Evolutionary conservation across 2,329 filamentous ascomycete genomes (phyloP).

Genomic region (Metarhizium sp.): DNA sequence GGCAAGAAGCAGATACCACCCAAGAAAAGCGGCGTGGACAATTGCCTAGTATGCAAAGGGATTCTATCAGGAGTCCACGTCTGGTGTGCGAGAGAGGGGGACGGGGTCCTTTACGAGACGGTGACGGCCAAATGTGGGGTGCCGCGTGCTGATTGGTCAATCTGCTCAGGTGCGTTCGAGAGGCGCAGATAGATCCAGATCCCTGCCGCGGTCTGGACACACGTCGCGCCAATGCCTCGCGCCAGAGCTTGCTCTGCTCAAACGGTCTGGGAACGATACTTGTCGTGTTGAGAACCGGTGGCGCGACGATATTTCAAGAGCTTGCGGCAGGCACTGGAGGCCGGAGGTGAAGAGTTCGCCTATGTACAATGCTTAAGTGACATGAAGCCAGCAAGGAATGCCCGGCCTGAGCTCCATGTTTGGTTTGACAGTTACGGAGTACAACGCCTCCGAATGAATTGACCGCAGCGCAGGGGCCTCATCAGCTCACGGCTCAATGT

Average conservation of each 20-base stretch:
- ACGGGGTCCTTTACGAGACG: not conserved
- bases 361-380: no score
- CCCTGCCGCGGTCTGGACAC: slow-evolving; percentile 46
- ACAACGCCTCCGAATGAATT: no score
- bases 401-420: no score
- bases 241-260: slow-evolving; percentile 66
- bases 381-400: no score
- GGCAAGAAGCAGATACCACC: not conserved
- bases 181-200: not conserved
- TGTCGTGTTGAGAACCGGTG: slow-evolving; percentile 37
- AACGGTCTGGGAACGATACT: slow-evolving; percentile 61
- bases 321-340: no score
- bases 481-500: no score
- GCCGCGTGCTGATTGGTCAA: not conserved
- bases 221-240: slow-evolving; percentile 50
- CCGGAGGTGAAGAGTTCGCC: no score
- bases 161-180: not conserved
- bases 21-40: not conserved
- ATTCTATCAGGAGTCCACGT: not conserved
- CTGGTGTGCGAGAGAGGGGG: not conserved
- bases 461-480: no score
- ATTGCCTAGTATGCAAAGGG: not conserved
- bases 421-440: no score
- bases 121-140: not conserved
- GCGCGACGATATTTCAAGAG: slow-evolving; percentile 28